Base-by-base conservation (phyloP, 2,329 filamentous ascomycete species). In the Sclerotinia subarctica region DNA sequence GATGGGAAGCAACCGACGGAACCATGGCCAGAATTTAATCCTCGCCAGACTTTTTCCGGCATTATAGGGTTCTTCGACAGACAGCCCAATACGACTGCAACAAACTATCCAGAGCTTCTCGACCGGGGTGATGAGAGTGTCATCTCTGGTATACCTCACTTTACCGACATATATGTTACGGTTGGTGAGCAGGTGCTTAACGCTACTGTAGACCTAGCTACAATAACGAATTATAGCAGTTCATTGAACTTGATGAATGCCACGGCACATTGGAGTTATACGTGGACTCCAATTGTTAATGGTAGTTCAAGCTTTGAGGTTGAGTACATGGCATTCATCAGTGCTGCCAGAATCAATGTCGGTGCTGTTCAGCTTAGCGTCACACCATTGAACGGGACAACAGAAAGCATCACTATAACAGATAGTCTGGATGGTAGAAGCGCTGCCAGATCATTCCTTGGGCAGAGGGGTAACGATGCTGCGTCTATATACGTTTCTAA, bases 21-120 rank as follows among this genome's bases (percentile, higher is more conserved):
- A 69, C 89, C 88, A 5, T 92, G 89, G 89, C 89, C 89, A 6
- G 79, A 91, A 3, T 89, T 85, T 76, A 84, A 85, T 67, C 79
- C 82, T 35, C 82, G 89, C 29, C 87, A 90, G 75, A 84, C 85
- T 0, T 91, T 91, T 74, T 86, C 86, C 0, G 90, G 88, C 0
- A 83, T 92, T 49, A 83, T 86, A 5, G 89, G 89, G 1, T 91
- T 92, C 74, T 91, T 84, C 77, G 84, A 90, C 71, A 81, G 79
- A 1, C 86, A 90, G 75, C 80, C 82, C 1, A 66, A 60, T 19
- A 82, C 83, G 0, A 86, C 85, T 58, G 81, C 82, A 1, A 83
- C 84, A 29, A 91, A 91, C 72, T 91, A 88, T 72, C 80, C 81
- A 0, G 89, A 88, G 85, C 76, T 90, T 47, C 81, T 83, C 65